Percentiles rank a stretch among this genome's conserved stretches.
phyloP scores from a whole-genome alignment of 345 rosid species.

The Aquilaria malaccensis region DNA sequence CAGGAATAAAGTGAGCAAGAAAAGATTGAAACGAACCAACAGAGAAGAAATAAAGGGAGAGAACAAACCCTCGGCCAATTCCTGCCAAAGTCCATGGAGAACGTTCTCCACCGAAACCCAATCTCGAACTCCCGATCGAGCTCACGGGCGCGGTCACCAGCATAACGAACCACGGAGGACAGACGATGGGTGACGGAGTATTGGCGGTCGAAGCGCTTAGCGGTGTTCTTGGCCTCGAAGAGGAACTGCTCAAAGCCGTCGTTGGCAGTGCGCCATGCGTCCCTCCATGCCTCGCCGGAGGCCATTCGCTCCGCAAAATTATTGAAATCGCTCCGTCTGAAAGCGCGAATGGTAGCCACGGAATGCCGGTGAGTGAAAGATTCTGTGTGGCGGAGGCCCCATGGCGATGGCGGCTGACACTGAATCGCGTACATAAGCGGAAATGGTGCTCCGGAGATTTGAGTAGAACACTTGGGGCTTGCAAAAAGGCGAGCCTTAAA shows the following conservation, averaged over 20 bases:
- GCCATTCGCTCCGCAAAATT: slow-evolving; percentile 44
- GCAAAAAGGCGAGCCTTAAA: no score
- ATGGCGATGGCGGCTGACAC: background rate
- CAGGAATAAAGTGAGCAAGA: no score
- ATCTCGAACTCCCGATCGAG: slow-evolving; percentile 74
- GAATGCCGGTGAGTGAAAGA: no score
- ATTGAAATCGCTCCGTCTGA: slow-evolving; percentile 58
- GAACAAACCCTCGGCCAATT: slow-evolving; percentile 76
- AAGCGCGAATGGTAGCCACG: slow-evolving; percentile 23
- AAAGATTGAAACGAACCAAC: background rate
- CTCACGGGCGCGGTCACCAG: slow-evolving; percentile 59
- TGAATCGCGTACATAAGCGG: no score
- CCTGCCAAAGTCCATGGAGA: slow-evolving; percentile 60
- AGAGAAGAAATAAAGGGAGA: background rate
- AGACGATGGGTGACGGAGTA: slow-evolving; percentile 72
- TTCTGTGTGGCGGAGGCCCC: background rate
- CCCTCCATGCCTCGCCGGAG: slow-evolving; percentile 62
- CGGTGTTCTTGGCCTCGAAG: slow-evolving; percentile 78
- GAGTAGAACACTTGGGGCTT: no score
- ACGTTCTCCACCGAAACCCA: slow-evolving; percentile 51
- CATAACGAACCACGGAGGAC: slow-evolving; percentile 46
- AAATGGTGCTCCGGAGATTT: no score
- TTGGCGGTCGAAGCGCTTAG: slow-evolving; percentile 70
- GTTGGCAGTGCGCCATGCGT: slow-evolving; percentile 81
- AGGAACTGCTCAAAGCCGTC: slow-evolving; percentile 75